Evolutionary conservation across 345 rosid genomes (phyloP), one percentile per base, ranked within the genome.

Genomic region (Syzygium aqueum): DNA sequence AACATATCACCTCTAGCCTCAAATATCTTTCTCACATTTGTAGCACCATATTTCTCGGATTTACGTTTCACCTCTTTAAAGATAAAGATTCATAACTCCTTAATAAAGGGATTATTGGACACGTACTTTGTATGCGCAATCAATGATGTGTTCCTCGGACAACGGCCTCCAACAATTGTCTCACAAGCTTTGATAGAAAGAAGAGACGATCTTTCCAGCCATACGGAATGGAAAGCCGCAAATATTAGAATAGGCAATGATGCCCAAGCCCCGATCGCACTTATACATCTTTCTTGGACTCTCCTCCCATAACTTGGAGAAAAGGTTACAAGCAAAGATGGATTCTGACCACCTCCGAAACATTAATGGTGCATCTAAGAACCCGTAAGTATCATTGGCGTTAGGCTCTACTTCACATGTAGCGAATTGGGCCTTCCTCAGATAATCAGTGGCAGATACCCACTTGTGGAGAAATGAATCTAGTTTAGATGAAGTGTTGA

Each of bases 381-480:
- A 16, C 43, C 8, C 3, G 0, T 28, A 28, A 30, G 7, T 65
- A 28, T 30, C 21, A 28, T 65, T 30, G 11, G 11, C 0, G 0
- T 3, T 19, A 53, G 7, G 77, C 40, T 28, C 22, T 65, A 28
- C 77, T 65, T 65, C 11, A 7, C 40, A 65, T 28, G 21, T 28
- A 17, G 40, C 0, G 40, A 16, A 65, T 65, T 1, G 11, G 5
- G 40, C 37, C 77, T 28, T 65, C 77, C 40, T 65, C 77, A 28
- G 8, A 40, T 65, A 14, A 65, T 28, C 22, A 0, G 5, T 65
- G 40, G 77, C 2, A 0, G 0, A 28, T 28, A 63, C 21, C 37
- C 28, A n/a, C 8, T n/a, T 28, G 37, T 63, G 77, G 77, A 63
- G 37, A 63, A n/a, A 63, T 14, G 33, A n/a, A n/a, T 2, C 30